Evolutionary conservation across 352 stramenopile genomes (phyloP).

Genomic region (Phytophthora sansomeana): DNA sequence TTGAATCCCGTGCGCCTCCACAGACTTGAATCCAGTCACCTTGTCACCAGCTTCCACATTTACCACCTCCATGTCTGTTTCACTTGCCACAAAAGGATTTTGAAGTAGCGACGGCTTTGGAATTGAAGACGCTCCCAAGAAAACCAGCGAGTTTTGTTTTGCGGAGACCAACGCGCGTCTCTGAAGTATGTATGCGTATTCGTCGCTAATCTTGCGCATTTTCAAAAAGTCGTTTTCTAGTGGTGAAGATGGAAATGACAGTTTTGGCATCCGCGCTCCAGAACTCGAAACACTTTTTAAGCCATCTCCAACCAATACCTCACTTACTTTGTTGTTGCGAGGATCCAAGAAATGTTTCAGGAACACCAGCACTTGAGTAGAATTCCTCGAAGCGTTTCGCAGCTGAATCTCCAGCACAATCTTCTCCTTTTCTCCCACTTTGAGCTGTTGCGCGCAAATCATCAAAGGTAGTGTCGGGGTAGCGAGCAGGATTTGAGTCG

Average conservation of each 20-base stretch:
- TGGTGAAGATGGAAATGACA: conserved; percentile 25
- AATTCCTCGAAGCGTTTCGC: conserved; percentile 29
- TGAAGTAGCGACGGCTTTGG: conserved; percentile 61
- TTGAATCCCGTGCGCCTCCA: conserved; percentile 10
- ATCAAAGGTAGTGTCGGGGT: conserved; percentile 30
- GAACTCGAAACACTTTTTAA: conserved; percentile 20
- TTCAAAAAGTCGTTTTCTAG: conserved; percentile 57
- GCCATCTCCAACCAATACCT: conserved; percentile 30
- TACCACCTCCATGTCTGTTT: conserved; percentile 62
- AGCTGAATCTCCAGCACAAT: conserved; percentile 34
- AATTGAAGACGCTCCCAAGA: conserved; percentile 48
- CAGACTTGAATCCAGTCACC: conserved; percentile 38
- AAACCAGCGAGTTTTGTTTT: conserved; percentile 20
- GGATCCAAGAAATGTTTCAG: conserved; percentile 49
- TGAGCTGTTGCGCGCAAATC: conserved; percentile 43
- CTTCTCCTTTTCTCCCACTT: conserved; percentile 9
- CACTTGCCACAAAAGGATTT: conserved; percentile 52
- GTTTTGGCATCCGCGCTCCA: conserved; percentile 12
- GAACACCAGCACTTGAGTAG: conserved; percentile 40
- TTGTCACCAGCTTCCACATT: conserved; percentile 46
- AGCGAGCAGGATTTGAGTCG: conserved; percentile 24
- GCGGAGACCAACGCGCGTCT: conserved; percentile 44
- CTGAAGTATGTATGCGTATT: conserved; percentile 78
- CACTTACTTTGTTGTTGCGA: conserved; percentile 24
- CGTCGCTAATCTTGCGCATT: conserved; percentile 73